These are phyloP conservation scores for Globisporangium paroecandrum DNA, from an alignment of 352 stramenopile genomes.

Conservation along the genomic window DNA sequence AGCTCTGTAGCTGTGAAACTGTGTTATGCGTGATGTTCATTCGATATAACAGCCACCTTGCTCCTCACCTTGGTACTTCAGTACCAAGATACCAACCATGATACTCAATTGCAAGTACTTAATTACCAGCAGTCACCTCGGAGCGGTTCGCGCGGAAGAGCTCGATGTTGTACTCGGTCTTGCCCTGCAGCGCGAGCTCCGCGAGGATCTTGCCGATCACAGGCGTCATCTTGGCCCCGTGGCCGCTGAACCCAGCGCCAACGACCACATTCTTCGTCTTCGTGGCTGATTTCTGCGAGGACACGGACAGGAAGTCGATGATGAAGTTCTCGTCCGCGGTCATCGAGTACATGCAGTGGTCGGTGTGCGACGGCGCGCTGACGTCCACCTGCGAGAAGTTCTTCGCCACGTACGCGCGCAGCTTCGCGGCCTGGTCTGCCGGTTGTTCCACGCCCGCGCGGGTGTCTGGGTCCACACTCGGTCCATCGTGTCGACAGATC, in stretches of 20 bases:
- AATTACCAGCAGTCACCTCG: neutral
- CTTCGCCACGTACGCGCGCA: constrained; percentile 36
- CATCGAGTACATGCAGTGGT: constrained; percentile 85
- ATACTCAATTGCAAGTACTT: neutral
- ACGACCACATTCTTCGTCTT: constrained; percentile 50
- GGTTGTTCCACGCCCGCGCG: constrained; percentile 39
- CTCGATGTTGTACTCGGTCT: constrained; percentile 42
- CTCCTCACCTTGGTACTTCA: neutral
- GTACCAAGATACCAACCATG: neutral
- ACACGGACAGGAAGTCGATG: constrained; percentile 43
- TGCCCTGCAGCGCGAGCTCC: constrained; percentile 55
- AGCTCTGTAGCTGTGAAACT: too few relatives aligned
- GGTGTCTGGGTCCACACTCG: constrained; percentile 38
- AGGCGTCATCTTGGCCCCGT: constrained; percentile 84
- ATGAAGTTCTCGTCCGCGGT: constrained; percentile 75
- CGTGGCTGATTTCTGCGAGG: constrained; percentile 5
- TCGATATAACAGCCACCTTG: neutral
- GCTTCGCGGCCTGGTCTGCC: constrained; percentile 14
- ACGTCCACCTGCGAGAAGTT: constrained; percentile 57
- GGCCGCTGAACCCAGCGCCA: constrained; percentile 72
- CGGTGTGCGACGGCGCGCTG: constrained; percentile 31
- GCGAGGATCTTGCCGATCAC: constrained; percentile 78
- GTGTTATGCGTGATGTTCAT: neutral
- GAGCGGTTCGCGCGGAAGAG: constrained; percentile 29
- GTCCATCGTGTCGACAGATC: constrained; percentile 62